These are phyloP conservation scores for Xylariaceae sp. DNA, from an alignment of 2,329 filamentous ascomycete genomes.

Conservation along the genomic window DNA sequence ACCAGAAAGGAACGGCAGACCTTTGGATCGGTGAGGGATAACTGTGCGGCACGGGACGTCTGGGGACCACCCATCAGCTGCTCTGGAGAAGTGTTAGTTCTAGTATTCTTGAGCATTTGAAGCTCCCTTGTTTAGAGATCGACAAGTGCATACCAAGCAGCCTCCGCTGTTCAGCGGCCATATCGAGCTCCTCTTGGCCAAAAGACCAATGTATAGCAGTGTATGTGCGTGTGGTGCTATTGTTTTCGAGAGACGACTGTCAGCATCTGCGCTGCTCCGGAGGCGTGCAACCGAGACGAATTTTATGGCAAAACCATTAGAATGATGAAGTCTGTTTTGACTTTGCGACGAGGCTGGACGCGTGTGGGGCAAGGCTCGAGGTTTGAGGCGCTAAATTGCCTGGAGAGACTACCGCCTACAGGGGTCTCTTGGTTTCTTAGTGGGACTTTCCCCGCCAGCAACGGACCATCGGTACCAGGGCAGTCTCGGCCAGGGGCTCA, in stretches of 20 bases:
- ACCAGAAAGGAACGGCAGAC: slow-evolving; percentile 92
- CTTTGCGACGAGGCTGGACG: slow-evolving; percentile 21
- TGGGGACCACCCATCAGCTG: slow-evolving; percentile 83
- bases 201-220: too few relatives aligned
- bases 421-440: too few relatives aligned
- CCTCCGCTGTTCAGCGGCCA: slow-evolving; percentile 98
- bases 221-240: too few relatives aligned
- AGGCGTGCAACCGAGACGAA: too few relatives aligned
- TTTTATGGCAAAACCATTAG: neutral
- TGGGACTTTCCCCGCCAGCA: too few relatives aligned
- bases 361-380: too few relatives aligned
- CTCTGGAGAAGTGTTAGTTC: slow-evolving; percentile 49
- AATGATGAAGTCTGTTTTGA: neutral
- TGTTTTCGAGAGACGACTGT: neutral
- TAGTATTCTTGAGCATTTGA: slow-evolving; percentile 2
- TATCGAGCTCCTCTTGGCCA: slow-evolving; percentile 32
- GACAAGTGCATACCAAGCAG: slow-evolving; percentile 62
- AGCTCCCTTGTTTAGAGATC: neutral
- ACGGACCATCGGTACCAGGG: too few relatives aligned
- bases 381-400: too few relatives aligned
- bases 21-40: slow-evolving; percentile 86
- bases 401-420: too few relatives aligned
- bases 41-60: slow-evolving; percentile 69
- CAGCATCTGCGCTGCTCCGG: too few relatives aligned
- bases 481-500: too few relatives aligned